Evolutionary conservation across 176 grass and related monocot genomes (phyloP).

Genomic region (Elaeis guineensis): DNA sequence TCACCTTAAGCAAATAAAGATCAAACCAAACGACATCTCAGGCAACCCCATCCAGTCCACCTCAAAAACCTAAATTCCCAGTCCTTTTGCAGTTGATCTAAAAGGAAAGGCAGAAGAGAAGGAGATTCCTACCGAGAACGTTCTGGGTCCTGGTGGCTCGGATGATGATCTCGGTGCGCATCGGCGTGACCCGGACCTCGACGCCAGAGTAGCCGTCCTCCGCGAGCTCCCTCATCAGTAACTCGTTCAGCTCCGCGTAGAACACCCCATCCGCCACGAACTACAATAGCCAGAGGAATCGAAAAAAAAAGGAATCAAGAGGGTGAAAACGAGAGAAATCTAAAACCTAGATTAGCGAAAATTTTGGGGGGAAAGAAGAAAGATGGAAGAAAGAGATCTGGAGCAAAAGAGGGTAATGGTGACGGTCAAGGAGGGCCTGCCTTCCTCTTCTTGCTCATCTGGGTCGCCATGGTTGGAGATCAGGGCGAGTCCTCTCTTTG

Average conservation of each 20-base stretch:
- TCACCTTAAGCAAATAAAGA: constrained; percentile 6
- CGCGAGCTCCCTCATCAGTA: constrained; percentile 67
- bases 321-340: background rate
- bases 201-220: constrained; percentile 80
- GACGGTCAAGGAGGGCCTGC: constrained; percentile 11
- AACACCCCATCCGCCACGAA: constrained; percentile 83
- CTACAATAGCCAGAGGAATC: constrained; percentile 1
- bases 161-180: constrained; percentile 84
- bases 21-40: background rate
- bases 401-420: background rate
- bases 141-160: constrained; percentile 73
- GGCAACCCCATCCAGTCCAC: background rate
- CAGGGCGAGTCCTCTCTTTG: too few relatives aligned
- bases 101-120: background rate
- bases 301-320: constrained; percentile 5
- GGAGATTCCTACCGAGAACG: constrained; percentile 43
- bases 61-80: background rate
- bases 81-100: too few relatives aligned
- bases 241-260: constrained; percentile 71
- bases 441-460: constrained; percentile 98
- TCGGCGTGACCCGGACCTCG: constrained; percentile 65
- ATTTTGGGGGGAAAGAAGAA: constrained; percentile 8
- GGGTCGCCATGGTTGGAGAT: constrained; percentile 50
- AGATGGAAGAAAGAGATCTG: background rate
- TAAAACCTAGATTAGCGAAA: too few relatives aligned